Evolutionary conservation across 345 rosid genomes (phyloP), one percentile per base, ranked within the genome.

Genomic region (Passiflora organensis): DNA sequence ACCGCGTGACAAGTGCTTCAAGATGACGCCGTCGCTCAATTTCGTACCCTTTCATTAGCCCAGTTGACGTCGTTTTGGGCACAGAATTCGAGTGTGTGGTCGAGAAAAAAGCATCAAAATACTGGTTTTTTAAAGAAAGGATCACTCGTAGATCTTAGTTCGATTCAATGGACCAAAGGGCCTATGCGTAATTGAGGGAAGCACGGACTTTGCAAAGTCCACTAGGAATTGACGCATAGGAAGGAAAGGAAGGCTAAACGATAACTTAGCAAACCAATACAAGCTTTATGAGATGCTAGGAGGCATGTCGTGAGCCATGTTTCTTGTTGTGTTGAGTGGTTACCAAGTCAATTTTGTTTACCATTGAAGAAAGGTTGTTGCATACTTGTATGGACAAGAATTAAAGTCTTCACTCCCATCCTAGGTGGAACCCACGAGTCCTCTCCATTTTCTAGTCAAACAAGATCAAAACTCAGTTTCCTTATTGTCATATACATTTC

Each of bases 381-480:
- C 34, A 28, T 28, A 28, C 34, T 28, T 28, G 34, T 28, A 28
- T 28, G 34, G 34, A 28, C 34, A 28, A 28, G 34, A 78, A 70
- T 81, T 81, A 79, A 79, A 78, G 85, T 59, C 10, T 13, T n/a
- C n/a, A n/a, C 55, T 44, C 46, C 2, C 24, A 6, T n/a, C n/a
- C n/a, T n/a, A 16, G 57, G 70, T 56, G 67, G 69, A 48, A 10
- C 18, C 74, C 72, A 60, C 48, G 67, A 16, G 59, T 39, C 52
- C 6, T 43, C 47, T 28, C 5, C 34, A 28, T 28, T 28, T 2
- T 3, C 3, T 2, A 8, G 8, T 2, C 8, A 3, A 8, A 28
- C 8, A 28, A 8, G 34, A 28, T 28, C 8, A 28, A 28, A 28
- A 28, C 34, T 28, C 3, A 28, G 3, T 28, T 8, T 21, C 12